Percentiles rank a stretch among this genome's conserved stretches.
Conservation (phyloP, 345 rosid genomes). For the Euphorbia pulcherrima region DNA sequence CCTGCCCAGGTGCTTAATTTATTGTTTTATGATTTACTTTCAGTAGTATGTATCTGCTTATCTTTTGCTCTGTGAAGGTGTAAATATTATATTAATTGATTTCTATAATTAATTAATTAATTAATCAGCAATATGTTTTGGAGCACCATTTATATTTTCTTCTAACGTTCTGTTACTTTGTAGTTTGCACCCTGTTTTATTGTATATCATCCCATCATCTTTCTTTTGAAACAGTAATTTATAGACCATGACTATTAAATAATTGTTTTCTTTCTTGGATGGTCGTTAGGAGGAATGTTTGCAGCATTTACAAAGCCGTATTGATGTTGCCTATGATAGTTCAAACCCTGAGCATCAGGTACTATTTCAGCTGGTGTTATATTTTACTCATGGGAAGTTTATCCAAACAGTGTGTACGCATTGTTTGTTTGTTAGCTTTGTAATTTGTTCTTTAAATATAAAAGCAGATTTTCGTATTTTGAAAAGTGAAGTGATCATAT, state of each 20-base stretch:
- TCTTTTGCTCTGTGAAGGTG: background rate
- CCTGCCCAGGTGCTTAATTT: conserved; percentile 68
- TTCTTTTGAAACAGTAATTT: background rate
- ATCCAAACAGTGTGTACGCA: background rate
- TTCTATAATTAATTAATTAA: background rate
- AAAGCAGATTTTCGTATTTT: background rate
- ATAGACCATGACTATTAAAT: background rate
- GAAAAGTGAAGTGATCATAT: background rate
- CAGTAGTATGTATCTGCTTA: background rate
- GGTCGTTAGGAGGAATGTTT: conserved; percentile 79
- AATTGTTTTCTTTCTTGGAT: background rate
- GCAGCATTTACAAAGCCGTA: conserved; percentile 75
- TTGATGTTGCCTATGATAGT: conserved; percentile 90
- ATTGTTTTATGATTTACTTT: background rate
- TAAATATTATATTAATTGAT: background rate
- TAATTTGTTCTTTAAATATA: background rate
- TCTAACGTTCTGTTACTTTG: background rate
- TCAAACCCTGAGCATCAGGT: conserved; percentile 80
- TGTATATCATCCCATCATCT: conserved; percentile 1
- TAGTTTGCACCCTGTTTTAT: background rate
- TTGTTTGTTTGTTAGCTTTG: conserved; percentile 1
- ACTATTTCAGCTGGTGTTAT: conserved; percentile 5
- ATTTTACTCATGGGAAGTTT: background rate
- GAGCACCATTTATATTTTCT: background rate
- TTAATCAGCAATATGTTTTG: background rate